Evolutionary conservation across 257 asterid species (phyloP).

Genomic region (Echium plantagineum): DNA sequence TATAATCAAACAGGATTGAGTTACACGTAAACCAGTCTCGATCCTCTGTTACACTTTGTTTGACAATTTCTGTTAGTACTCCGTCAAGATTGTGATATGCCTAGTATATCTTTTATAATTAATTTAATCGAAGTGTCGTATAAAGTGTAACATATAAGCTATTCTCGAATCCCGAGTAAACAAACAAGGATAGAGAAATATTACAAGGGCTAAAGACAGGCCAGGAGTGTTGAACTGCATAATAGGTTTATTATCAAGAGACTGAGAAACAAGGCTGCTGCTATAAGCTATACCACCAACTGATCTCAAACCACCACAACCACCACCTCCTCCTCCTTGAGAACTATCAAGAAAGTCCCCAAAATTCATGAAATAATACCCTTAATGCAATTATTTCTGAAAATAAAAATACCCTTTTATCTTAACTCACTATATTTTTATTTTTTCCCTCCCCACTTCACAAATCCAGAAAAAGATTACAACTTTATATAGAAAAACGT

Average conservation of each 20-base stretch:
- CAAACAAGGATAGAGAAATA: not conserved
- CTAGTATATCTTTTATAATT: too few species aligned
- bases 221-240: constrained; percentile 66
- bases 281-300: constrained; percentile 28
- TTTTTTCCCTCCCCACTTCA: not conserved
- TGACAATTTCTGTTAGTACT: too few species aligned
- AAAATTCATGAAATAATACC: constrained; percentile 65
- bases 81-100: too few species aligned
- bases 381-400: not conserved
- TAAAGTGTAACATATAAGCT: too few species aligned
- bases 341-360: constrained; percentile 74
- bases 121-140: too few species aligned
- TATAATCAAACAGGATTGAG: too few species aligned
- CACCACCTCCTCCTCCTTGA: constrained; percentile 29
- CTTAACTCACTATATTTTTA: too few species aligned
- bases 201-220: constrained; percentile 91
- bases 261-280: constrained; percentile 35
- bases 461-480: too few species aligned
- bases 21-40: too few species aligned
- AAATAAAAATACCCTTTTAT: too few species aligned
- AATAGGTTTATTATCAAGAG: constrained; percentile 37
- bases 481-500: not conserved
- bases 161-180: too few species aligned
- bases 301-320: constrained; percentile 24
- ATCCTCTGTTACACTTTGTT: too few species aligned